Percentiles rank a stretch among this genome's conserved stretches.
Evolutionary conservation across 805 yeast genomes (phyloP).

Genomic region (Saitoella complicata): DNA sequence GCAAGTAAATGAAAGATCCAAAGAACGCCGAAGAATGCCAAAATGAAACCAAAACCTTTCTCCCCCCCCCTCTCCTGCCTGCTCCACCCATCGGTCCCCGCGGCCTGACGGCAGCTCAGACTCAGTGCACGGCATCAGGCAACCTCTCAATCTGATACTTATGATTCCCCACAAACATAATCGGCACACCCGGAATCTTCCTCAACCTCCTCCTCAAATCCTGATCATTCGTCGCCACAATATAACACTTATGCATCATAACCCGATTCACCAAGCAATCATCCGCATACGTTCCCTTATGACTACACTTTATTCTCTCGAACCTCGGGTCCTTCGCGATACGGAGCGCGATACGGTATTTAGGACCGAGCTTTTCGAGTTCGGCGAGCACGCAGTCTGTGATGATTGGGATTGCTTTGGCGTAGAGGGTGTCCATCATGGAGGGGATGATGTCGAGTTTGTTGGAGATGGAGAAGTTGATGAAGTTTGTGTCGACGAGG

Average conservation of each 20-base stretch:
- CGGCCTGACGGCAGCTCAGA: no score
- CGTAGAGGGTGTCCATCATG: conserved; percentile 88
- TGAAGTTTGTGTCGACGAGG: conserved; percentile 87
- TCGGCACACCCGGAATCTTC: conserved; percentile 93
- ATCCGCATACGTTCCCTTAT: conserved; percentile 95
- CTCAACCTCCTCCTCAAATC: conserved; percentile 85
- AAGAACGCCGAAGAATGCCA: no score
- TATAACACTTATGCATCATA: conserved; percentile 88
- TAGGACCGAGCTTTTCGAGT: conserved; percentile 88
- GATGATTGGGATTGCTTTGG: conserved; percentile 72
- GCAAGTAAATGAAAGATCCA: no score
- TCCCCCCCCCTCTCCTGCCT: no score
- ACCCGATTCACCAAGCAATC: conserved; percentile 90
- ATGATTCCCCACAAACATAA: conserved; percentile 92
- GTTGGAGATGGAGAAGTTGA: conserved; percentile 90
- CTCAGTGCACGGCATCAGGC: no score
- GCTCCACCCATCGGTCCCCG: no score
- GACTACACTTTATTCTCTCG: conserved; percentile 71
- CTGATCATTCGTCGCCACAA: conserved; percentile 96
- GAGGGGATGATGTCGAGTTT: conserved; percentile 90
- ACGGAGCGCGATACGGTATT: conserved; percentile 71
- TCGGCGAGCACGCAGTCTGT: conserved; percentile 99
- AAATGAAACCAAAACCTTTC: no score
- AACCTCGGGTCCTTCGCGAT: conserved; percentile 90
- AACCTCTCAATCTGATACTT: conserved; percentile 83